phyloP scores from a whole-genome alignment of 2,329 filamentous ascomycete genomes.

The Tympanopsis confertula region DNA sequence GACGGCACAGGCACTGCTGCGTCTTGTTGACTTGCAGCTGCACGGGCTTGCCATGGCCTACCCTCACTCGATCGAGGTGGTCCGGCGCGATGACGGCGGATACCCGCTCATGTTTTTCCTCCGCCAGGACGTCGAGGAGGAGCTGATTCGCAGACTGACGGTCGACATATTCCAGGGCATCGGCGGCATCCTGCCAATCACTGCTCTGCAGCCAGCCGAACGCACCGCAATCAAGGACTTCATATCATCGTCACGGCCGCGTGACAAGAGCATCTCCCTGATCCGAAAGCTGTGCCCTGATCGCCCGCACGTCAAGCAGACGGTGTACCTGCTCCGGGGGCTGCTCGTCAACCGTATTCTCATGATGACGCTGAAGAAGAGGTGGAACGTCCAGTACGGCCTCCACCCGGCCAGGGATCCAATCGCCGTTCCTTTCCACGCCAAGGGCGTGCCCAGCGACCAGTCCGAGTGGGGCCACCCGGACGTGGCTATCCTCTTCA shows the following conservation, averaged over 20 bases:
- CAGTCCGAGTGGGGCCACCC: conserved; percentile 59
- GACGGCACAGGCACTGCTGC: conserved; percentile 25
- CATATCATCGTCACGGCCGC: conserved; percentile 11
- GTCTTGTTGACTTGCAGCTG: conserved; percentile 23
- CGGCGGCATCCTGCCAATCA: conserved; percentile 16
- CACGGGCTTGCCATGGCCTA: conserved; percentile 21
- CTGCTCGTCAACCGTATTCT: conserved; percentile 49
- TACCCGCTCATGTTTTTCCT: conserved; percentile 50
- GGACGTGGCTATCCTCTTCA: conserved; percentile 53
- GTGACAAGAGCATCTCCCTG: conserved; percentile 2
- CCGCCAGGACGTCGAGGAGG: conserved; percentile 29
- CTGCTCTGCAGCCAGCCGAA: conserved; percentile 15
- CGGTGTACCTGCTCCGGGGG: conserved; percentile 47
- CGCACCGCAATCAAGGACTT: conserved; percentile 11
- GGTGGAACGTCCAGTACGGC: conserved; percentile 58
- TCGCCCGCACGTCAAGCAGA: conserved; percentile 14
- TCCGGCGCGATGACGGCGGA: conserved; percentile 19
- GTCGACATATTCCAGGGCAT: conserved; percentile 24
- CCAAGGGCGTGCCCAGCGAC: conserved; percentile 51
- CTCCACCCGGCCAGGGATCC: conserved; percentile 40
- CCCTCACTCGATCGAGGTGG: conserved; percentile 32
- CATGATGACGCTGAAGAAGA: conserved; percentile 44
- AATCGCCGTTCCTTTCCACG: conserved; percentile 55
- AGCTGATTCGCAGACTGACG: conserved; percentile 24
- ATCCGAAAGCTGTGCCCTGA: conserved; percentile 17